Evolutionary conservation across 805 yeast species (phyloP).

Genomic region (Wickerhamomyces hampshirensis): DNA sequence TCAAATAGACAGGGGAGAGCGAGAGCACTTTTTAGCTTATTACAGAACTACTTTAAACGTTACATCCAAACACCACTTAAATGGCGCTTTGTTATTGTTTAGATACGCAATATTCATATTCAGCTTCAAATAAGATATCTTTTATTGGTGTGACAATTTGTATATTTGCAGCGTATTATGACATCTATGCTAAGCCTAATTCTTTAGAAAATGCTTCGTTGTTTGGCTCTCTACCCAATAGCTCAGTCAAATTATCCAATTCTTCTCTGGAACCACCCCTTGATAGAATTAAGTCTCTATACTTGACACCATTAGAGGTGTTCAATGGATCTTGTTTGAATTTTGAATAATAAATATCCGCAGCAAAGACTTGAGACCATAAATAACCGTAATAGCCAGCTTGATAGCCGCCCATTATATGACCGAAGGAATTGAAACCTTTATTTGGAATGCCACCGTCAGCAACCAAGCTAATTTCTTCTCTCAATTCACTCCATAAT

Average conservation of each 20-base stretch:
- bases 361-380: conserved; percentile 83
- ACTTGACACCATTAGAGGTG: conserved; percentile 52
- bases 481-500: conserved; percentile 64
- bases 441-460: conserved; percentile 51
- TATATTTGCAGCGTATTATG: no score
- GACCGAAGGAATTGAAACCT: conserved; percentile 77
- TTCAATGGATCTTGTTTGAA: conserved; percentile 68
- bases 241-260: conserved; percentile 54
- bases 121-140: no score
- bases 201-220: conserved; percentile 70
- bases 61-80: no score
- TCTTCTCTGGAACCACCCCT: conserved; percentile 75
- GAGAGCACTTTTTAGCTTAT: no score
- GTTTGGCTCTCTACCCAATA: conserved; percentile 74
- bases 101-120: no score
- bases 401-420: conserved; percentile 75
- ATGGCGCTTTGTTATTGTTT: no score
- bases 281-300: conserved; percentile 63
- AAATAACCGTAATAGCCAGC: conserved; percentile 84
- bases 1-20: no score
- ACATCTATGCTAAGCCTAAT: conserved; percentile 40
- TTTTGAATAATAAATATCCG: conserved; percentile 71
- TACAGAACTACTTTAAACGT: no score
- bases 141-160: no score
- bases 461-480: conserved; percentile 54